Conservation (phyloP, 2,329 filamentous ascomycete genomes). For the Aureobasidium zeae region DNA sequence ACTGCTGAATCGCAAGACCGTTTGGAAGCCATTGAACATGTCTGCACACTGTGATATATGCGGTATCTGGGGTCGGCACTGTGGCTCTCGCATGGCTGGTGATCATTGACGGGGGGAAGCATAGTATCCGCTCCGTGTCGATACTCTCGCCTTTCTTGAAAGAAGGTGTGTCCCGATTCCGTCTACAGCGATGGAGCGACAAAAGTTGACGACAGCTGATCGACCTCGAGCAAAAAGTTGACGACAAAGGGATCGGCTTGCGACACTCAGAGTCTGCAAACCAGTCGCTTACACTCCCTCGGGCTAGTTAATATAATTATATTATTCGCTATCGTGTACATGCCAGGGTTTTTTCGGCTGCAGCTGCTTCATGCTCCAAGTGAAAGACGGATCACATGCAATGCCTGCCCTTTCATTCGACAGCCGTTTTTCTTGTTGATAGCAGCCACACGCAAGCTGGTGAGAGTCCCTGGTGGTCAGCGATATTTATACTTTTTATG, state of each 20-base stretch:
- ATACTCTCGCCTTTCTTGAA: not conserved
- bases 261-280: not conserved
- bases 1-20: constrained; percentile 10
- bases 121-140: constrained; percentile 4
- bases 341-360: not conserved
- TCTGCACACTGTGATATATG: not conserved
- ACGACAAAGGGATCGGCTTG: constrained; percentile 6
- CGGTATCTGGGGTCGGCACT: constrained; percentile 12
- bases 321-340: too few relatives aligned
- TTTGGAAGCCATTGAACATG: constrained; percentile 5
- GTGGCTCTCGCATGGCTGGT: constrained; percentile 2
- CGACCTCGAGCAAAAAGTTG: too few relatives aligned
- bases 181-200: too few relatives aligned
- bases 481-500: constrained; percentile 1
- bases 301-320: too few relatives aligned
- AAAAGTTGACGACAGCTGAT: too few relatives aligned
- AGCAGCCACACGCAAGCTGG: not conserved
- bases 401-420: not conserved
- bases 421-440: constrained; percentile 12
- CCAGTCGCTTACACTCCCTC: constrained; percentile 4
- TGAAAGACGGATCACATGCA: constrained; percentile 12
- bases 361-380: not conserved
- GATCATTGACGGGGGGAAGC: constrained; percentile 8
- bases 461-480: not conserved
- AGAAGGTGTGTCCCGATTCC: too few relatives aligned